Base-by-base conservation (phyloP, 2,329 filamentous ascomycete genomes). In the Acrocalymma vagum region DNA sequence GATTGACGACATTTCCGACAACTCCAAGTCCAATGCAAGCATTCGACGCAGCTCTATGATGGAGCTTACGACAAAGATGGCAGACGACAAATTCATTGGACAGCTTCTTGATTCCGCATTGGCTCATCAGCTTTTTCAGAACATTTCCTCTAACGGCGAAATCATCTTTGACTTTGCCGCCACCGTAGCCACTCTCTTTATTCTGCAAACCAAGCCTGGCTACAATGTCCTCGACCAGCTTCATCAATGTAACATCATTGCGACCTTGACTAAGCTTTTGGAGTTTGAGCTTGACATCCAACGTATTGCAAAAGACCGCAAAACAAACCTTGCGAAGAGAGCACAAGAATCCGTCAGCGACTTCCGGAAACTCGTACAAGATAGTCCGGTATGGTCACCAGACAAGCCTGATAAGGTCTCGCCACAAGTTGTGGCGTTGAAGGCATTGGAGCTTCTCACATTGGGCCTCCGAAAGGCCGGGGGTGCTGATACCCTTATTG, bases 71-170 rank as follows among this genome's bases (percentile, higher is more conserved):
- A 66, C 63, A 17, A 82, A 80, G 51, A 67, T 84, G 41, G 53
- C 71, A 3, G 76, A 85, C 33, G 84, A 84, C 55, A 75, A 75
- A 1, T 91, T 88, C 55, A 74, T 82, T 18, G 76, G 78, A 13
- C 85, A 88, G 47, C 91, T 96, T 56, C 78, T 87, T 14, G 85
- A 91, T 47, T 85, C 90, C 52, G 83, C 84, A 6, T 82, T 87
- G 40, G 87, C 90, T 47, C 79, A 84, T 38, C 81, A 80, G 20
- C 75, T 96, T 11, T 80, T 90, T 36, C 76, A 80, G 29, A 79
- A 81, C 27, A 74, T 88, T 8, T 78, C 76, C 1, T 74, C 48
- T 32, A 52, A 51, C 24, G 67, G 53, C 42, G 79, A 73, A 44
- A 53, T 55, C 28, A 73, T 72, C 41, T 79, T 70, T 35, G 84